phyloP scores from a whole-genome alignment of 2,329 filamentous ascomycete species.

The Ceratocystis cacaofunesta region DNA sequence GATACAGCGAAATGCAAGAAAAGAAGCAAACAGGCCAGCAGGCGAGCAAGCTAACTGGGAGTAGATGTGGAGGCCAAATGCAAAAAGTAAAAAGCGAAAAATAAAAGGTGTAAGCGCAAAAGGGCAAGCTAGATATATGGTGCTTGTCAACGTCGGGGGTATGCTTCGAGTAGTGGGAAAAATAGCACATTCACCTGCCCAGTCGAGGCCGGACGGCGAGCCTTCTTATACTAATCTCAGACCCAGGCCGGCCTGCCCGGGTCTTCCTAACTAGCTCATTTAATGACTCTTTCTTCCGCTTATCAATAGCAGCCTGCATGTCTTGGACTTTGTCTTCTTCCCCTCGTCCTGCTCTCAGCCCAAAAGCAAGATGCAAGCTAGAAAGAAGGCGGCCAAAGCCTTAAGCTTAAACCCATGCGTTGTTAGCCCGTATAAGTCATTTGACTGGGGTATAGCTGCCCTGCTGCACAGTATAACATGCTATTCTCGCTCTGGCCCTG shows the following conservation, averaged over 20 bases:
- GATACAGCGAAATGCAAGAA: background rate
- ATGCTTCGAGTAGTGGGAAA: too few species aligned
- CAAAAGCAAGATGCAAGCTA: background rate
- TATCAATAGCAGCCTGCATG: background rate
- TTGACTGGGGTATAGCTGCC: background rate
- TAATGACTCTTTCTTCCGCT: background rate
- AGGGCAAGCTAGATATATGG: background rate
- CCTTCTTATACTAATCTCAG: background rate
- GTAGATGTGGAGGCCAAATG: background rate
- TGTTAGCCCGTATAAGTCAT: background rate
- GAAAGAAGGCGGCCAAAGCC: background rate
- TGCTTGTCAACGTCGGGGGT: background rate
- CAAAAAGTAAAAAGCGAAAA: conserved; percentile 1
- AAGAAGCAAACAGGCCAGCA: background rate
- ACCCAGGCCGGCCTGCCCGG: background rate
- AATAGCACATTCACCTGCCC: too few species aligned
- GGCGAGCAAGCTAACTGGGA: background rate
- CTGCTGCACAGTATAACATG: background rate
- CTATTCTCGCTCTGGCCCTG: background rate
- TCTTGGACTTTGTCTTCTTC: background rate
- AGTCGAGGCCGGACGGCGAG: background rate
- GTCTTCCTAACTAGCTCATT: too few species aligned
- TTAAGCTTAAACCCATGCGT: conserved; percentile 1
- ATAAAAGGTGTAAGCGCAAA: background rate
- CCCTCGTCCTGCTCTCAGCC: background rate